Evolutionary conservation across 805 yeast genomes (phyloP), one percentile per base, ranked within the genome.

Genomic region (Suhomyces pyralidae): DNA sequence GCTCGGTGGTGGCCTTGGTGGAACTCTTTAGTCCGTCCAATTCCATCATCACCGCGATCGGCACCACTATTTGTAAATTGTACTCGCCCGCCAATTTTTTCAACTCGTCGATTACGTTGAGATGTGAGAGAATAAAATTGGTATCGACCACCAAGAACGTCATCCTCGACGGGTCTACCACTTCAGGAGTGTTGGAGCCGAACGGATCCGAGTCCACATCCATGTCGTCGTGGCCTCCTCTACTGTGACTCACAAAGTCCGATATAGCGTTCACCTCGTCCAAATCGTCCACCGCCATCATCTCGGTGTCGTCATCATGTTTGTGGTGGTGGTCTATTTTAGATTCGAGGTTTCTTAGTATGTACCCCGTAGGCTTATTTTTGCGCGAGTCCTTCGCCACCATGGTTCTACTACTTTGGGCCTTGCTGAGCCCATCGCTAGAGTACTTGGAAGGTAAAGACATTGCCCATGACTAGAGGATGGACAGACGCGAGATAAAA

Each of bases 1-100:
- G 25, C 8, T 56, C 48, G 26, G 51, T 52, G 10, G 59, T 59
- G 15, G 17, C 40, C 14, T 19, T 25, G 1, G 57, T 51, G 0
- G 83, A 74, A 2, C 65, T 71, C 62, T 92, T 92, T 56, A 92
- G 71, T 0, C 92, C 92, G 68, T 92, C 97, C n/a, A 92, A 74
- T 63, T 92, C 98, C 40, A 72, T 76, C 12, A 89, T 72, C 2
- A 86, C 94, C 0, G 84, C 81, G 4, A 70, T 70, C 0, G 98
- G 98, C 3, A 92, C 73, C 0, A 92, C 73, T 1, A 92, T 71
- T 46, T 64, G 64, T 48, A 82, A 80, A 15, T 77, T 73, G 60
- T 74, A 84, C 10, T 66, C 54, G 0, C 57, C 48, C 3, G 78
- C 78, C 7, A 80, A 51, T 1, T 60, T 60, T 3, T 77, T 65